Conservation (phyloP, 2,329 filamentous ascomycete genomes). For the Phaeophleospora eucalypticola region DNA sequence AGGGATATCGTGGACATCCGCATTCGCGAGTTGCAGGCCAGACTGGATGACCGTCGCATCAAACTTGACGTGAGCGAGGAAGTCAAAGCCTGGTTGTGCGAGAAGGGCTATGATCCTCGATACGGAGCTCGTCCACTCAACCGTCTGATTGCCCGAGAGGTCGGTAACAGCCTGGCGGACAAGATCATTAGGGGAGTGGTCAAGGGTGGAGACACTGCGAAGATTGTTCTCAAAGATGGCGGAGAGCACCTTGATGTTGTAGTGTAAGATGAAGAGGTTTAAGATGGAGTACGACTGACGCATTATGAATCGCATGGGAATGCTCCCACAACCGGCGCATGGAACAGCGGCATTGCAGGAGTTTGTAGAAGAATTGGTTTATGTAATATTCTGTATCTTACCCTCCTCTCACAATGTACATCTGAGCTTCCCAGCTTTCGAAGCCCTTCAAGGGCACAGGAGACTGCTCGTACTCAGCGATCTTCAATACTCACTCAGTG, state of each 20-base stretch:
- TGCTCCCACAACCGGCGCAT: too few relatives aligned
- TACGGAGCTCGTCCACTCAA: constrained; percentile 91
- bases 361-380: too few relatives aligned
- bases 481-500: too few relatives aligned
- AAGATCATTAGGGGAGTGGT: constrained; percentile 85
- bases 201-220: constrained; percentile 68
- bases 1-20: constrained; percentile 93
- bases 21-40: constrained; percentile 73
- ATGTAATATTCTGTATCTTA: too few relatives aligned
- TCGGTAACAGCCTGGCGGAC: constrained; percentile 83
- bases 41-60: constrained; percentile 83
- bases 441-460: too few relatives aligned
- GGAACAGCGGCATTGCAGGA: too few relatives aligned
- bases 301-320: background rate
- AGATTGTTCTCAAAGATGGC: constrained; percentile 63
- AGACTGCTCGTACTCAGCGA: too few relatives aligned
- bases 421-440: too few relatives aligned
- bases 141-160: constrained; percentile 81
- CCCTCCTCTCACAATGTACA: too few relatives aligned
- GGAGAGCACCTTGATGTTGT: constrained; percentile 35
- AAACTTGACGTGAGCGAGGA: constrained; percentile 64
- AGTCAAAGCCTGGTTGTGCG: constrained; percentile 81
- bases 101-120: constrained; percentile 83
- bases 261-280: background rate
- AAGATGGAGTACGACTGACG: background rate